A percentile compares a stretch with the other conserved stretches of the same genome.
phyloP scores from a whole-genome alignment of 2,329 filamentous ascomycete genomes.

The Pestalotiopsis sp. region DNA sequence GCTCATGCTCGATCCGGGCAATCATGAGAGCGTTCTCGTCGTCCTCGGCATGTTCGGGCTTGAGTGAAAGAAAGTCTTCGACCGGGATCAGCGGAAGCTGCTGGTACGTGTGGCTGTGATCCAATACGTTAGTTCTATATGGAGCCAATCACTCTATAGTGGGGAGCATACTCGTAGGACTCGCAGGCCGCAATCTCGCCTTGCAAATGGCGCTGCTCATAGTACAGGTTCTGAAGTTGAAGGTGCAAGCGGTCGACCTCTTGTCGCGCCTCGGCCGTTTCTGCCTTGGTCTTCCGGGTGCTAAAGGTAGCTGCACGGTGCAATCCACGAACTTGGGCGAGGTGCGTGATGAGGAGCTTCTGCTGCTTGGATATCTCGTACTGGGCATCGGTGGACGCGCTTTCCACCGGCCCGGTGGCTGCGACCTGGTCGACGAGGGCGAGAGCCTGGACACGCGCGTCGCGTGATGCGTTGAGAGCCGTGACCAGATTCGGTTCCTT shows the following conservation, averaged over 20 bases:
- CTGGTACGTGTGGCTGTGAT: conserved; percentile 77
- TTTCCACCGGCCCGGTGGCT: conserved; percentile 45
- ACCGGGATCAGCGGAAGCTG: conserved; percentile 82
- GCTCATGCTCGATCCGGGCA: conserved; percentile 88
- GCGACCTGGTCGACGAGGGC: conserved; percentile 60
- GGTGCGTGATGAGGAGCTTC: conserved; percentile 76
- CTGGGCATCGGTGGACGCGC: conserved; percentile 50
- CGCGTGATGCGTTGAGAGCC: conserved; percentile 72
- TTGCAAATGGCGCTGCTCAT: conserved; percentile 88
- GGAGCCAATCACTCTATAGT: conserved; percentile 62
- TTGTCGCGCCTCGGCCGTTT: conserved; percentile 83
- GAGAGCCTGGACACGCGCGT: conserved; percentile 73
- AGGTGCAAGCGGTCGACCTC: conserved; percentile 92
- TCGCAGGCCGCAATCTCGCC: conserved; percentile 91
- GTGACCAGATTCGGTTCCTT: conserved; percentile 67
- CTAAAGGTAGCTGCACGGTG: conserved; percentile 82
- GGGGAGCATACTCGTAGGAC: conserved; percentile 76
- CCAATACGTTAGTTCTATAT: conserved; percentile 1
- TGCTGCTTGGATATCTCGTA: conserved; percentile 73
- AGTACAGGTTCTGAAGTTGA: conserved; percentile 93
- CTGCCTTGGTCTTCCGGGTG: conserved; percentile 82
- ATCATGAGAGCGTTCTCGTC: conserved; percentile 85
- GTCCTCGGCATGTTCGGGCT: conserved; percentile 73
- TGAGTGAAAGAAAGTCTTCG: conserved; percentile 76
- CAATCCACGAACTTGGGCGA: conserved; percentile 78